Evolutionary conservation across 768 basidiomycete species (phyloP).

Genomic region (Fistulinella prunicolor): DNA sequence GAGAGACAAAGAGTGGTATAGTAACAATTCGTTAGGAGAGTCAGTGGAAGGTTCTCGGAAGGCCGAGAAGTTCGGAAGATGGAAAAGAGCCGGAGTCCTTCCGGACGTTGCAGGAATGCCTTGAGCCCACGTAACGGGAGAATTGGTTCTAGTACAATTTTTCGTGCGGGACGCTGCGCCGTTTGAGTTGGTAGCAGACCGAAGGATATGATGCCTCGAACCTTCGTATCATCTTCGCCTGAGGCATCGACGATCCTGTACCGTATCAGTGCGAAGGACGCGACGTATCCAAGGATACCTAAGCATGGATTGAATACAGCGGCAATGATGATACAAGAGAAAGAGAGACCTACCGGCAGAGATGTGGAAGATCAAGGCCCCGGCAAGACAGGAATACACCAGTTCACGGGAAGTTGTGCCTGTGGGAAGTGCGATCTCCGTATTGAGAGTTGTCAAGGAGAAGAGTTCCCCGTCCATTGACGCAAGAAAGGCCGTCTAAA

Average conservation of each 20-base stretch:
- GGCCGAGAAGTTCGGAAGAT: not conserved
- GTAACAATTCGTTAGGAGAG: conserved; percentile 26
- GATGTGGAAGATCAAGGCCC: conserved; percentile 31
- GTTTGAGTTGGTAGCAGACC: conserved; percentile 3
- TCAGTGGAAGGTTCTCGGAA: conserved; percentile 11
- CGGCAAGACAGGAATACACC: conserved; percentile 28
- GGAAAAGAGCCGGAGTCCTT: not conserved
- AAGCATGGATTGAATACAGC: not conserved
- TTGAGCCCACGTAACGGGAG: conserved; percentile 1
- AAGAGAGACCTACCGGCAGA: conserved; percentile 27
- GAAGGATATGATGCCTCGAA: not conserved
- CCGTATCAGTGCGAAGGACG: conserved; percentile 29
- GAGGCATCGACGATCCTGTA: conserved; percentile 22
- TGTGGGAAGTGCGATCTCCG: conserved; percentile 11
- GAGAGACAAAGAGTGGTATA: conserved; percentile 25
- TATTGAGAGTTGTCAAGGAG: conserved; percentile 22
- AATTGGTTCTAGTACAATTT: conserved; percentile 16
- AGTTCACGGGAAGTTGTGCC: conserved; percentile 16
- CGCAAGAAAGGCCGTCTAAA: conserved; percentile 30
- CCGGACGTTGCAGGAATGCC: not conserved
- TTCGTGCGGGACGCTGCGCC: conserved; percentile 6
- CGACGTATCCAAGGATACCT: conserved; percentile 29
- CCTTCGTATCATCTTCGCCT: conserved; percentile 16
- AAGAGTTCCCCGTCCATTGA: conserved; percentile 30
- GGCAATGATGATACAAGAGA: not conserved